Evolutionary conservation across 2,329 filamentous ascomycete genomes (phyloP), one percentile per base, ranked within the genome.

Genomic region (Aspergillus pseudonomiae): DNA sequence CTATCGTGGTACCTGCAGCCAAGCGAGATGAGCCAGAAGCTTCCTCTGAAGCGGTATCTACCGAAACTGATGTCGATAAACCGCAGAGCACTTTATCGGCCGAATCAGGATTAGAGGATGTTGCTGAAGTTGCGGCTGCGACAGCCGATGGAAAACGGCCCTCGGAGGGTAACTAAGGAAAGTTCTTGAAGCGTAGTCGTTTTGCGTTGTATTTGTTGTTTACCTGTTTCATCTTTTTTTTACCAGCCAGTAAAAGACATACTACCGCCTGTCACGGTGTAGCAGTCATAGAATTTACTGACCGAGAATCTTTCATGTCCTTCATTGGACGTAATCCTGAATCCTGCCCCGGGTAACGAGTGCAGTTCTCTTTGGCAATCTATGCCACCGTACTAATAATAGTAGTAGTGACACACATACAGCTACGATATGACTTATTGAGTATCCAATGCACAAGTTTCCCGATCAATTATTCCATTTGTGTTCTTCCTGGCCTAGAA

Each of bases 101-200:
- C 21, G 65, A 71, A 32, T 63, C 63, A 5, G 43, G 67, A 45
- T 26, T 71, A 34, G 73, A 75, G 6, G 59, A 66, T 14, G 61
- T 64, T 21, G 55, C 71, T 7, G 73, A 75, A 60, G 59, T 65
- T n/a, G 58, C 70, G 58, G 48, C 69, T 46, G 71, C 70, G 11
- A 59, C 70, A 39, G 71, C 72, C 24, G 70, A 75, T 34, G 71
- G 68, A 36, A 75, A 77, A 64, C 67, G 55, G 45, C 16, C 54
- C 2, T 74, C 72, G 34, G 69, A 75, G 46, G 70, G 71, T 57
- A 65, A 66, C 32, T 36, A 41, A 48, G 43, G 48, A 52, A 32
- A 41, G 12, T 48, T 30, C 26, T 34, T 32, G 19, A 52, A 32
- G n/a, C 28, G 28, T 52, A 52, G 48, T 32, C 26, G 10, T 32